Evolutionary conservation across 345 rosid species (phyloP).

Genomic region (Iberis pinnata): DNA sequence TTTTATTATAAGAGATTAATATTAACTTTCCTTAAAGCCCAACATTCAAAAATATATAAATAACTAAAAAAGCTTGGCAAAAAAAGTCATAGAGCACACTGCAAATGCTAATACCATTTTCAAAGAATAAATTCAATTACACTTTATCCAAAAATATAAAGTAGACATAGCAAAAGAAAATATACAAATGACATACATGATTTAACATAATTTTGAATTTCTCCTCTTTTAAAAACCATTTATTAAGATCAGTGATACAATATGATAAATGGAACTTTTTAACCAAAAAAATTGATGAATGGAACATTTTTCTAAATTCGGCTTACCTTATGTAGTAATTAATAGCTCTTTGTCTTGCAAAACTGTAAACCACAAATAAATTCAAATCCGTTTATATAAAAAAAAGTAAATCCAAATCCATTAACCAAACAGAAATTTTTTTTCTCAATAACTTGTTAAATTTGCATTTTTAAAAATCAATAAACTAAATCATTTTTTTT

Average conservation of each 20-base stretch:
- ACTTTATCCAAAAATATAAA: not conserved
- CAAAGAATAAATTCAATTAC: not conserved
- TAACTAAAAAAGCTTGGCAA: not conserved
- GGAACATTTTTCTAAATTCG: not conserved
- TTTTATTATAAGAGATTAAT: not conserved
- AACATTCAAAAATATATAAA: not conserved
- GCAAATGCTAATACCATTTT: slow-evolving; percentile 1
- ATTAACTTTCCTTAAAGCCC: not conserved
- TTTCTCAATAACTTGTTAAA: too few species aligned
- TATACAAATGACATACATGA: not conserved
- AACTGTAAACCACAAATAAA: not conserved
- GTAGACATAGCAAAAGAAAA: not conserved
- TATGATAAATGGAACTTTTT: too few species aligned
- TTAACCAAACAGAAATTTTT: too few species aligned
- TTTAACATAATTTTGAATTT: not conserved
- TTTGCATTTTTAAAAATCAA: too few species aligned
- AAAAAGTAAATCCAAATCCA: too few species aligned
- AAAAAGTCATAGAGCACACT: not conserved
- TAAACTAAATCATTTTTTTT: too few species aligned
- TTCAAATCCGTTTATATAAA: too few species aligned
- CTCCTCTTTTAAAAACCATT: not conserved
- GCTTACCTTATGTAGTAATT: slow-evolving; percentile 8
- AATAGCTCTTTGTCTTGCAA: slow-evolving; percentile 22
- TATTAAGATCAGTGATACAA: not conserved
- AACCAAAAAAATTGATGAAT: too few species aligned